Percentiles rank a stretch among this genome's conserved stretches.
phyloP scores from a whole-genome alignment of 306 rosid genomes.

The Sicyos baderoa region DNA sequence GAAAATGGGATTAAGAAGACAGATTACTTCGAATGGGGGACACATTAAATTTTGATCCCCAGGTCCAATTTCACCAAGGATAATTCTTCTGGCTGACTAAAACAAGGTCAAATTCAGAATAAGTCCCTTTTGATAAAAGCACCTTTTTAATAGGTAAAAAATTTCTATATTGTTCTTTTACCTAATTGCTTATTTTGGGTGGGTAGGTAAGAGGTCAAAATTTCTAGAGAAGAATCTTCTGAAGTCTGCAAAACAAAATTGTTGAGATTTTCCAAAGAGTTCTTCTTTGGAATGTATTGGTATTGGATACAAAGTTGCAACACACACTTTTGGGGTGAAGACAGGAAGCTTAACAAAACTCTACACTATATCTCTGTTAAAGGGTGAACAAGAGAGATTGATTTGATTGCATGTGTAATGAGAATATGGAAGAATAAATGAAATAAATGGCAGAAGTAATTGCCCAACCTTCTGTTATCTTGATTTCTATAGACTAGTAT shows the following conservation, averaged over 20 bases:
- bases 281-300: slow-evolving; percentile 3
- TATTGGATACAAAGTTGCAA: slow-evolving; percentile 1
- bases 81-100: neutral
- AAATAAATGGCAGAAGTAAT: slow-evolving; percentile 16
- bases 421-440: slow-evolving; percentile 13
- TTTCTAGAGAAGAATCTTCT: slow-evolving; percentile 15
- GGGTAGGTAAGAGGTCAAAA: slow-evolving; percentile 3
- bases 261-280: slow-evolving; percentile 11
- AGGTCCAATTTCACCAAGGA: slow-evolving; percentile 7
- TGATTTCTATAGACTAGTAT: slow-evolving; percentile 14
- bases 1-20: neutral
- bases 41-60: neutral
- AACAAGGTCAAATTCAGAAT: neutral
- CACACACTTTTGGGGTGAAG: no score
- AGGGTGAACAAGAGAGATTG: neutral
- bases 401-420: slow-evolving; percentile 17
- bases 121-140: neutral
- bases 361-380: slow-evolving; percentile 5
- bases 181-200: neutral
- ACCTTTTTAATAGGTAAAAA: no score
- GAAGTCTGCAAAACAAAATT: neutral
- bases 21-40: neutral
- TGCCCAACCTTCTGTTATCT: slow-evolving; percentile 13
- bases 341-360: no score
- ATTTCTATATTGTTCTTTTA: neutral